Conservation (phyloP, 108 stramenopile species). For the Skeletonema costatum region DNA sequence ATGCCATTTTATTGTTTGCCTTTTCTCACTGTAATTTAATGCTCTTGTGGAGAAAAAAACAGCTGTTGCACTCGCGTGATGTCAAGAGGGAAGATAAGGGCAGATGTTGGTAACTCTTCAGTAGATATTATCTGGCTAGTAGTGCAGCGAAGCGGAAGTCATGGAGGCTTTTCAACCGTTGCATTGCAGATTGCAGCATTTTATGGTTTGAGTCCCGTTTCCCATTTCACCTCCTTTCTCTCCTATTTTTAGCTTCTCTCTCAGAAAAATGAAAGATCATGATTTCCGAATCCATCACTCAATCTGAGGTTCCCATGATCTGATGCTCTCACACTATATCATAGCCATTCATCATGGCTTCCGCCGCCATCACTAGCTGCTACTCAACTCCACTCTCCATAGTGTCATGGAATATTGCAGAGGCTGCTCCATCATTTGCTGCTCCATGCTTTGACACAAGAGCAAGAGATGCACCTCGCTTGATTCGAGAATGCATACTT, state of each 20-base stretch:
- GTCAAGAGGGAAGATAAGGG: no score
- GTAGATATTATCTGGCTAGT: no score
- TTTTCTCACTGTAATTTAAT: not conserved
- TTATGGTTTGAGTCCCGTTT: no score
- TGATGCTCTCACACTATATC: no score
- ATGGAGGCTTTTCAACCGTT: no score
- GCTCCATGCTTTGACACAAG: constrained; percentile 5
- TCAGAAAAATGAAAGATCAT: no score
- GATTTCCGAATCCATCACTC: no score
- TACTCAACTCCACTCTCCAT: constrained; percentile 15
- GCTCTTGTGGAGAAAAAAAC: not conserved
- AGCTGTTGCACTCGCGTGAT: not conserved
- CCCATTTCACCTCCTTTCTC: no score
- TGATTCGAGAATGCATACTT: constrained; percentile 35
- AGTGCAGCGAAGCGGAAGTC: no score
- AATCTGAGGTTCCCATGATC: no score
- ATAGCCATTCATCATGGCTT: not conserved
- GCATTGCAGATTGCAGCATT: no score
- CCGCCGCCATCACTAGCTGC: not conserved
- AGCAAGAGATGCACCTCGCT: constrained; percentile 16
- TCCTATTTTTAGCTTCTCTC: no score
- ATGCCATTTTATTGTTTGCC: constrained; percentile 19
- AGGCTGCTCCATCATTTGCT: constrained; percentile 19
- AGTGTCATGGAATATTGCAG: constrained; percentile 44
- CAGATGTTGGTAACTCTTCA: not conserved